Evolutionary conservation across 1,139 yeast genomes (phyloP).

Genomic region (Protomyces inundatus): DNA sequence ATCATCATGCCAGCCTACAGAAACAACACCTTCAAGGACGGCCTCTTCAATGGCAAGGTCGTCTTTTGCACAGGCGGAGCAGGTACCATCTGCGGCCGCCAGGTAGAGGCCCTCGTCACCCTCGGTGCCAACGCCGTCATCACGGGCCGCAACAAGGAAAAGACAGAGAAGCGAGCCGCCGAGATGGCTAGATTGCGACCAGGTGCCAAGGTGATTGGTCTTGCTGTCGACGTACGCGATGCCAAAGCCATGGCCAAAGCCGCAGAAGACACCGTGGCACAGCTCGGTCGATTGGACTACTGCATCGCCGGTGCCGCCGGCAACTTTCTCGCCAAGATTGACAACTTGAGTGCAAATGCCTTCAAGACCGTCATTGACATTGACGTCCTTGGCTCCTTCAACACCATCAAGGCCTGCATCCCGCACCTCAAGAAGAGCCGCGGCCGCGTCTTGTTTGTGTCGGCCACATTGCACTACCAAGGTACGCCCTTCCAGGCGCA

Average conservation of each 20-base stretch:
- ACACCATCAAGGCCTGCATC: conserved; percentile 66
- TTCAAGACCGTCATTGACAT: conserved; percentile 79
- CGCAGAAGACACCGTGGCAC: conserved; percentile 56
- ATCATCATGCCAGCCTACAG: conserved; percentile 8
- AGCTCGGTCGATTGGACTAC: conserved; percentile 69
- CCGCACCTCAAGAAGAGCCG: conserved; percentile 49
- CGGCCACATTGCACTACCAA: conserved; percentile 81
- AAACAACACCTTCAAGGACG: conserved; percentile 47
- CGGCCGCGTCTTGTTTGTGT: conserved; percentile 64
- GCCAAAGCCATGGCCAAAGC: conserved; percentile 55
- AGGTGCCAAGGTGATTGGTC: conserved; percentile 61
- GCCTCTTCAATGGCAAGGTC: conserved; percentile 71
- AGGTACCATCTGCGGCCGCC: conserved; percentile 1
- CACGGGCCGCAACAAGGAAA: conserved; percentile 62
- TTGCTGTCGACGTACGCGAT: conserved; percentile 70
- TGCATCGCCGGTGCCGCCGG: conserved; percentile 97
- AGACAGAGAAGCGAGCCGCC: conserved; percentile 58
- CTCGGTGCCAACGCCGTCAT: conserved; percentile 85
- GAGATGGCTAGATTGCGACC: conserved; percentile 55
- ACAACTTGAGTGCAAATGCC: conserved; percentile 73
- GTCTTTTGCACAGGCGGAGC: conserved; percentile 72
- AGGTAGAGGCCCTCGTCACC: conserved; percentile 66
- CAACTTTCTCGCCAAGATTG: conserved; percentile 75
- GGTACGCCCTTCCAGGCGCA: conserved; percentile 54
- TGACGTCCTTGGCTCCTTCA: conserved; percentile 78